Conservation (phyloP, 805 yeast species). For the Saccharomycodes ludwigii region DNA sequence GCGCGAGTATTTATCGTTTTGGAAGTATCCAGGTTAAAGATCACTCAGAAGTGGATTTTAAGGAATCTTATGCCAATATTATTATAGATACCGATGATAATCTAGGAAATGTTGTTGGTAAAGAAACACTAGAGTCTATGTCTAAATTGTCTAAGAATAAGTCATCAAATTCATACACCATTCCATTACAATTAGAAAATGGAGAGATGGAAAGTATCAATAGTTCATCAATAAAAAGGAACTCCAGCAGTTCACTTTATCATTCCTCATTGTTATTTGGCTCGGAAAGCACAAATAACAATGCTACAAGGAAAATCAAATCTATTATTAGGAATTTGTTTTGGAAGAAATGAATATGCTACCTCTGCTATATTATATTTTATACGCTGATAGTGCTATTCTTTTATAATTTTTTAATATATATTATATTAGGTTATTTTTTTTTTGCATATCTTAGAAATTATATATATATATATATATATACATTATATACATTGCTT, state of each 20-base stretch:
- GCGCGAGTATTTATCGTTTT: constrained; percentile 1
- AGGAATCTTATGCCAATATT: not conserved
- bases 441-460: not conserved
- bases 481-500: no score
- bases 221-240: not conserved
- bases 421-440: not conserved
- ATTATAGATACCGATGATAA: not conserved
- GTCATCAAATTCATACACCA: not conserved
- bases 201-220: not conserved
- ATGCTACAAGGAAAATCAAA: not conserved
- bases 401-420: not conserved
- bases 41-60: not conserved
- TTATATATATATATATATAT: no score
- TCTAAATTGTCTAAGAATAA: not conserved
- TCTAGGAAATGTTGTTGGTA: not conserved
- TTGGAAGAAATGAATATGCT: constrained; percentile 1
- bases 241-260: no score
- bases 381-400: no score
- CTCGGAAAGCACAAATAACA: not conserved
- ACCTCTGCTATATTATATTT: not conserved
- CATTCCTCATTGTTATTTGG: not conserved
- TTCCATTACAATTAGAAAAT: constrained; percentile 1
- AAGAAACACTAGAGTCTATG: not conserved
- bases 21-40: not conserved
- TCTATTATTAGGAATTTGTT: not conserved